These are phyloP conservation scores for Cutaneotrichosporon cyanovorans DNA, from an alignment of 1,284 basidiomycete species.

Conservation along the genomic window DNA sequence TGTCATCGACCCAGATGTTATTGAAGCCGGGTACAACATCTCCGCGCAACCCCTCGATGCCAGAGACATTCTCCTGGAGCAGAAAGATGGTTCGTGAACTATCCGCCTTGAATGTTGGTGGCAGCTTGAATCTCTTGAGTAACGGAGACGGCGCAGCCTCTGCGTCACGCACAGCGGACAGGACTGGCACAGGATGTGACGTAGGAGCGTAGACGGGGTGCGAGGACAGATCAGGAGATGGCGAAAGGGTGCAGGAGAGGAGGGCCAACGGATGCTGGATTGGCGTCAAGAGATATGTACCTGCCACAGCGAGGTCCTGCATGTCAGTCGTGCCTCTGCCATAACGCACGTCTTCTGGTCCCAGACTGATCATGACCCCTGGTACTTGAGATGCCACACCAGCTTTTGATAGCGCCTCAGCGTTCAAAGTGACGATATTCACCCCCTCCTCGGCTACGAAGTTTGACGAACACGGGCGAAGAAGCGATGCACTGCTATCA, in stretches of 20 bases:
- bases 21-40: conserved; percentile 41
- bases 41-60: conserved; percentile 33
- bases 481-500: conserved; percentile 3
- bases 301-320: conserved; percentile 31
- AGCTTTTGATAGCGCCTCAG: conserved; percentile 10
- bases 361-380: conserved; percentile 31
- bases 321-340: background rate
- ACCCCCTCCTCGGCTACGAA: conserved; percentile 22
- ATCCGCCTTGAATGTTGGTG: conserved; percentile 14
- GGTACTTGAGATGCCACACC: conserved; percentile 18
- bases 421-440: conserved; percentile 19
- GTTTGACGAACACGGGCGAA: conserved; percentile 12
- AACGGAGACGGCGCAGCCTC: background rate
- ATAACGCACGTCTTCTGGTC: conserved; percentile 30
- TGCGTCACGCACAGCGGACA: conserved; percentile 27
- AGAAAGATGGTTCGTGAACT: conserved; percentile 26
- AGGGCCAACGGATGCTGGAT: conserved; percentile 25
- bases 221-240: conserved; percentile 46
- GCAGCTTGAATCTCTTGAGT: conserved; percentile 7
- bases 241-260: conserved; percentile 39
- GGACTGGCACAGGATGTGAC: conserved; percentile 51
- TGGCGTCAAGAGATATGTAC: conserved; percentile 34
- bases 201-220: conserved; percentile 49
- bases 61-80: conserved; percentile 33
- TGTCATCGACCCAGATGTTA: conserved; percentile 38